Conservation (phyloP, 352 stramenopile species). For the Globisporangium splendens region DNA sequence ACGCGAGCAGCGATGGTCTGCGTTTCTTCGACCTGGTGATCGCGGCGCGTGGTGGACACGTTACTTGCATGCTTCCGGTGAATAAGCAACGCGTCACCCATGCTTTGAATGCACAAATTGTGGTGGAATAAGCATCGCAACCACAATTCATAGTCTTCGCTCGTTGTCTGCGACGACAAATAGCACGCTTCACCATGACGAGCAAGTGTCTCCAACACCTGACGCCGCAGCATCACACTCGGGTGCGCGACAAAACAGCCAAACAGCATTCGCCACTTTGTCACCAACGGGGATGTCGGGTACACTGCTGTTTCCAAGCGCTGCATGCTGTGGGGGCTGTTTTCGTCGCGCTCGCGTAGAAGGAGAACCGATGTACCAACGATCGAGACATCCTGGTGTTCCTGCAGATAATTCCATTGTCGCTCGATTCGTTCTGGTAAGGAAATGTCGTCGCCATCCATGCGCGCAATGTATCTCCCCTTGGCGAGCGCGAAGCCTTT, state of each 20-base stretch:
- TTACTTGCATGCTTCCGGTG: conserved; percentile 37
- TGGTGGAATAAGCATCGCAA: conserved; percentile 41
- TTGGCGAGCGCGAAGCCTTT: conserved; percentile 45
- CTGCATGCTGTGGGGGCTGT: not conserved
- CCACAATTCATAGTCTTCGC: conserved; percentile 87
- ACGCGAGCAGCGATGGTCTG: conserved; percentile 19
- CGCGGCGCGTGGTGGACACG: conserved; percentile 15
- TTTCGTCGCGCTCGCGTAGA: conserved; percentile 9
- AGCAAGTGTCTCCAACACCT: conserved; percentile 25
- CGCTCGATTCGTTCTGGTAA: conserved; percentile 46
- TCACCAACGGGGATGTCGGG: conserved; percentile 47
- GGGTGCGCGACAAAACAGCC: conserved; percentile 75
- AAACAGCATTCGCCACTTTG: conserved; percentile 77
- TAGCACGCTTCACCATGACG: conserved; percentile 34
- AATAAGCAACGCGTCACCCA: conserved; percentile 51
- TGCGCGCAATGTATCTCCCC: conserved; percentile 62
- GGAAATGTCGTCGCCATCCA: conserved; percentile 85
- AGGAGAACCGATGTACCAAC: conserved; percentile 36
- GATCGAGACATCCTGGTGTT: conserved; percentile 36
- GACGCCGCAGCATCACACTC: conserved; percentile 73
- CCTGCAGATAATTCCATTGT: conserved; percentile 43
- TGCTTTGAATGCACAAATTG: conserved; percentile 39
- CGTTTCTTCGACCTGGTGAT: conserved; percentile 41
- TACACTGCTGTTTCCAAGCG: conserved; percentile 33
- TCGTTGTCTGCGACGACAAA: conserved; percentile 24